A percentile compares a stretch with the other conserved stretches of the same genome.
phyloP scores from a whole-genome alignment of 768 basidiomycete species.

The Cystobasidium tubakii region DNA sequence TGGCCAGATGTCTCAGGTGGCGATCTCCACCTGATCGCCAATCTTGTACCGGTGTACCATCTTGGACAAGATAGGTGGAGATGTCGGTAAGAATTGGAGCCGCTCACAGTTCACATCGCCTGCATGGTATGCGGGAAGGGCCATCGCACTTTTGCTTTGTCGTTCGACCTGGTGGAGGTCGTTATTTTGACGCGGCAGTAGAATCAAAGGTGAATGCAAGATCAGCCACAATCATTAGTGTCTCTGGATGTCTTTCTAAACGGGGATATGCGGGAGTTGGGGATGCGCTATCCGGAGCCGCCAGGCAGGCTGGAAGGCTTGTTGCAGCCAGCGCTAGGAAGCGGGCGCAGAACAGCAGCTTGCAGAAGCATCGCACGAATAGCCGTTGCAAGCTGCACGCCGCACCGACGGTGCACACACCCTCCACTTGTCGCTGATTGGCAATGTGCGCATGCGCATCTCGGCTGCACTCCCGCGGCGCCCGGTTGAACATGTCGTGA shows the following conservation, averaged over 20 bases:
- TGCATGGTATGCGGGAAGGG: slow-evolving; percentile 24
- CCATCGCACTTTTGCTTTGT: slow-evolving; percentile 37
- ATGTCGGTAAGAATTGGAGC: not conserved
- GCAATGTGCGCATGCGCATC: not conserved
- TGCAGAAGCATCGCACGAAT: not conserved
- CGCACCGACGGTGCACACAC: not conserved
- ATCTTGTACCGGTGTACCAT: not conserved
- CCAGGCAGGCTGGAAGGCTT: too few species aligned
- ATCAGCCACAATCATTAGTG: slow-evolving; percentile 5
- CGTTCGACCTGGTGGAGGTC: not conserved
- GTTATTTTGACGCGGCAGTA: not conserved
- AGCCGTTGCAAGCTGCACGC: too few species aligned
- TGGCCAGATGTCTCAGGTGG: not conserved
- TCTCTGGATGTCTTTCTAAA: too few species aligned
- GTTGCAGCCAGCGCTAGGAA: too few species aligned
- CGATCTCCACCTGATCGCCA: not conserved
- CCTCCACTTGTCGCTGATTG: not conserved
- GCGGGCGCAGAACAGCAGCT: slow-evolving; percentile 2
- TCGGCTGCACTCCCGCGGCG: not conserved
- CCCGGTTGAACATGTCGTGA: not conserved
- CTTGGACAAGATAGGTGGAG: too few species aligned
- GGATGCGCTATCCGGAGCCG: too few species aligned
- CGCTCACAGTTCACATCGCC: slow-evolving; percentile 33
- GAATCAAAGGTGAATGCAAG: too few species aligned
- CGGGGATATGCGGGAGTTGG: too few species aligned